phyloP scores from a whole-genome alignment of 2,329 filamentous ascomycete species.

The Chaetomiaceae sp. region DNA sequence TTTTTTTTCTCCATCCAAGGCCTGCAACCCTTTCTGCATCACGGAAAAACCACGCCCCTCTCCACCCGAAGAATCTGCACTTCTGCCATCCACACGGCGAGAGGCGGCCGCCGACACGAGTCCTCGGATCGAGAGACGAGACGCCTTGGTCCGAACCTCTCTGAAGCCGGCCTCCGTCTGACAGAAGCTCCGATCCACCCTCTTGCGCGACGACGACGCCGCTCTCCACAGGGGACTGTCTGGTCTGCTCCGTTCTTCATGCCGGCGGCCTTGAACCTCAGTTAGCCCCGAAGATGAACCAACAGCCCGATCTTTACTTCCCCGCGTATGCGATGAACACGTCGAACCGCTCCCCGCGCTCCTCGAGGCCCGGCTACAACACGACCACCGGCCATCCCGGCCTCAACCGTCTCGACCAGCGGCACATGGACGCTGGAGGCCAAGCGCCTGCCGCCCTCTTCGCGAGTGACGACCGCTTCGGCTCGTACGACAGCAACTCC shows the following conservation, averaged over 20 bases:
- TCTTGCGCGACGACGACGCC: not conserved
- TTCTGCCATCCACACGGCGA: conserved; percentile 5
- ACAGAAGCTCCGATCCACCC: not conserved
- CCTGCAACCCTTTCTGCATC: conserved; percentile 21
- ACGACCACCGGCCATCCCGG: conserved; percentile 27
- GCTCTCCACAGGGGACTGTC: not conserved
- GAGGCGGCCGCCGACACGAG: conserved; percentile 7
- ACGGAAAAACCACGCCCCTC: conserved; percentile 26
- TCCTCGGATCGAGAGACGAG: not conserved
- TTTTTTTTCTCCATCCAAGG: conserved; percentile 14
- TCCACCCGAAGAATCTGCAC: conserved; percentile 24
- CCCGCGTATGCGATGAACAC: conserved; percentile 23
- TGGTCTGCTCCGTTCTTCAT: conserved; percentile 17
- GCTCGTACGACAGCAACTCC: conserved; percentile 27
- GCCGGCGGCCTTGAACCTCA: conserved; percentile 18
- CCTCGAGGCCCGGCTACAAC: conserved; percentile 28
- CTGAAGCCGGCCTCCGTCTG: not conserved
- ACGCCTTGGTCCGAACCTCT: not conserved
- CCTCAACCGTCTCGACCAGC: conserved; percentile 26
- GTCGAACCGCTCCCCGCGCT: conserved; percentile 27
- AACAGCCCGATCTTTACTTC: conserved; percentile 24
- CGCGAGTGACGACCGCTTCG: conserved; percentile 28
- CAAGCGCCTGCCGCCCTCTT: conserved; percentile 25
- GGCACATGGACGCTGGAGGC: conserved; percentile 28
- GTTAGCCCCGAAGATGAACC: conserved; percentile 23